Percentiles rank a stretch among this genome's conserved stretches.
Conservation (phyloP, 2,329 filamentous ascomycete species). For the Cadophora sp. region DNA sequence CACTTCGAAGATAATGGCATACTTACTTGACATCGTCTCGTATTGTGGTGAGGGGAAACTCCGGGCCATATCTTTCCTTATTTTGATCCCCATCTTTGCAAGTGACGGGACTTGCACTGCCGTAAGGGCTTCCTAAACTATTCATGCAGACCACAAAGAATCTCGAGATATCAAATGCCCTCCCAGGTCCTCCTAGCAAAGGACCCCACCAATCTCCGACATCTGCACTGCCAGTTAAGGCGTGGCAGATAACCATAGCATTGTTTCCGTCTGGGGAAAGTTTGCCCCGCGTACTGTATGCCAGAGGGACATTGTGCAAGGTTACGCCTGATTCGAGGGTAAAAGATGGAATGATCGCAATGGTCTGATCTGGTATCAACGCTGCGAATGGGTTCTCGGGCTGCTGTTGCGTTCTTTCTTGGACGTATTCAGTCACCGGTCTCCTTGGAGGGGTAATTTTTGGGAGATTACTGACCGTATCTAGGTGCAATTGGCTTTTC, state of each 20-base stretch:
- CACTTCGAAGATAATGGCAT: slow-evolving; percentile 21
- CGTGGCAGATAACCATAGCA: slow-evolving; percentile 81
- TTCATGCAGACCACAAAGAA: slow-evolving; percentile 91
- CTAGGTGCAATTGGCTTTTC: neutral
- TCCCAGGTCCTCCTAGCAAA: slow-evolving; percentile 73
- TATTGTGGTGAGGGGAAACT: slow-evolving; percentile 95
- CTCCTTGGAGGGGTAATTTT: slow-evolving; percentile 42
- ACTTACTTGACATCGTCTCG: slow-evolving; percentile 92
- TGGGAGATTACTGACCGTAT: slow-evolving; percentile 40
- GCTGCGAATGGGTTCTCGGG: slow-evolving; percentile 90
- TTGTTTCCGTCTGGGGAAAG: slow-evolving; percentile 66
- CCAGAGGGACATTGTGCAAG: slow-evolving; percentile 76
- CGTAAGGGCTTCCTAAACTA: slow-evolving; percentile 84
- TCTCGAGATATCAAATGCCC: slow-evolving; percentile 80
- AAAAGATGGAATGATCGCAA: slow-evolving; percentile 87
- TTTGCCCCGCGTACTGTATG: slow-evolving; percentile 70
- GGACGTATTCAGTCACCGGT: slow-evolving; percentile 60
- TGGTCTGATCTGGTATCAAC: slow-evolving; percentile 87
- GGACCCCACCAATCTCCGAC: slow-evolving; percentile 91
- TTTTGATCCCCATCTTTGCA: slow-evolving; percentile 79
- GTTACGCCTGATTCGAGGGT: slow-evolving; percentile 91
- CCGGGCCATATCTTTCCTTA: slow-evolving; percentile 78
- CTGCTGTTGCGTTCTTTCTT: slow-evolving; percentile 58
- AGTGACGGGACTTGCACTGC: slow-evolving; percentile 78
- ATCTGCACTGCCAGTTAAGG: slow-evolving; percentile 84